Conservation (phyloP, 768 basidiomycete genomes). For the Tephrocybe sp. region DNA sequence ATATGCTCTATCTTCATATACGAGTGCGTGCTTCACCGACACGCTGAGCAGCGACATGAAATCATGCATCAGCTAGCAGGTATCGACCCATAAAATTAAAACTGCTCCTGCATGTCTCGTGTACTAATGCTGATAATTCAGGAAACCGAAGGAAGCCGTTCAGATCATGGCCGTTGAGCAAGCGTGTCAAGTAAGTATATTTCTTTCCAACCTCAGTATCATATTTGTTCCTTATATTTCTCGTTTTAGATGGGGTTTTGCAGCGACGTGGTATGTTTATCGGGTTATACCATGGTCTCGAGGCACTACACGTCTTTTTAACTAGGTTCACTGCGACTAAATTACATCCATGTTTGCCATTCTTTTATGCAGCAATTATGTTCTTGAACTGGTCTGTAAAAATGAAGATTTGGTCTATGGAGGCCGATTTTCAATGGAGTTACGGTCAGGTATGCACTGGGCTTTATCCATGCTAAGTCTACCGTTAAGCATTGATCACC, state of each 20-base stretch:
- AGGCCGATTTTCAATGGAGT: background rate
- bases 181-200: background rate
- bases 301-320: background rate
- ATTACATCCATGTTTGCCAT: slow-evolving; percentile 5
- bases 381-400: background rate
- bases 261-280: slow-evolving; percentile 2
- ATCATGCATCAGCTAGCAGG: slow-evolving; percentile 6
- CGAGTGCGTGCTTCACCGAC: slow-evolving; percentile 2
- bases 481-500: too few relatives aligned
- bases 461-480: background rate
- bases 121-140: background rate
- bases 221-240: background rate
- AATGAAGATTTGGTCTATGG: slow-evolving; percentile 1
- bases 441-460: slow-evolving; percentile 4
- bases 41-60: background rate
- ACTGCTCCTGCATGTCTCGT: too few relatives aligned
- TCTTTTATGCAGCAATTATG: background rate
- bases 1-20: background rate
- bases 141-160: background rate
- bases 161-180: background rate
- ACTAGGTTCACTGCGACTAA: slow-evolving; percentile 2
- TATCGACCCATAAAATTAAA: too few relatives aligned
- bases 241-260: background rate
- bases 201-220: background rate
- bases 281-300: background rate